Conservation (phyloP, 2,329 filamentous ascomycete species). For the Cladobotryum protrusum region DNA sequence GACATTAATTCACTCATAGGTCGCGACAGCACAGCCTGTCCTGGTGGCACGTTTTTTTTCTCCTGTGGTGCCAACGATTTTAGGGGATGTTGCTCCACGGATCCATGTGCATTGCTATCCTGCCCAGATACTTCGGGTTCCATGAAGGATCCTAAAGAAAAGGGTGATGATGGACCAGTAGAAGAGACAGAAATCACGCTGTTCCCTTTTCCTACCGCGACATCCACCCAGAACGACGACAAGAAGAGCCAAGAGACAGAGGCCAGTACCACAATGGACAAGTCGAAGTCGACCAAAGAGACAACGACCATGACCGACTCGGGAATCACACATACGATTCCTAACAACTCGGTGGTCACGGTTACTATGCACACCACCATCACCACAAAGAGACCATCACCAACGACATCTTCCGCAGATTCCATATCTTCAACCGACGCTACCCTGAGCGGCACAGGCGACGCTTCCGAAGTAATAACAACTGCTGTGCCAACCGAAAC, state of each 20-base stretch:
- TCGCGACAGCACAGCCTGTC: constrained; percentile 20
- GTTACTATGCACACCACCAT: constrained; percentile 30
- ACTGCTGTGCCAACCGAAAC: constrained; percentile 12
- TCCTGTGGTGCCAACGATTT: constrained; percentile 31
- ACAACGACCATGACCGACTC: constrained; percentile 29
- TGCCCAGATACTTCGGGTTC: constrained; percentile 22
- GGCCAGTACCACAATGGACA: too few species aligned
- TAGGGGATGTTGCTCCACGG: constrained; percentile 39
- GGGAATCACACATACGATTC: constrained; percentile 30
- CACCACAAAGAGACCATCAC: constrained; percentile 19
- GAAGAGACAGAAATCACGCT: not conserved
- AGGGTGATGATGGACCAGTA: not conserved
- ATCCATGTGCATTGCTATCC: constrained; percentile 33
- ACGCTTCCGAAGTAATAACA: constrained; percentile 11
- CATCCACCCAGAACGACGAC: not conserved
- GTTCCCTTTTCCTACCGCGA: not conserved
- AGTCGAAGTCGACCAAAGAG: not conserved
- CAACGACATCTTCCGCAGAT: constrained; percentile 8
- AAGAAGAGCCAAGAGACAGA: not conserved
- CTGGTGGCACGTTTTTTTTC: constrained; percentile 29
- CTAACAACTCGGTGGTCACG: constrained; percentile 29
- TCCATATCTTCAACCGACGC: constrained; percentile 8
- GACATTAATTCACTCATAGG: not conserved
- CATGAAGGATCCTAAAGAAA: not conserved
- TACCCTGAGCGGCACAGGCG: not conserved